phyloP scores from a whole-genome alignment of 192 early-diverging fungal genomes.

The Backusella morwellensis region DNA sequence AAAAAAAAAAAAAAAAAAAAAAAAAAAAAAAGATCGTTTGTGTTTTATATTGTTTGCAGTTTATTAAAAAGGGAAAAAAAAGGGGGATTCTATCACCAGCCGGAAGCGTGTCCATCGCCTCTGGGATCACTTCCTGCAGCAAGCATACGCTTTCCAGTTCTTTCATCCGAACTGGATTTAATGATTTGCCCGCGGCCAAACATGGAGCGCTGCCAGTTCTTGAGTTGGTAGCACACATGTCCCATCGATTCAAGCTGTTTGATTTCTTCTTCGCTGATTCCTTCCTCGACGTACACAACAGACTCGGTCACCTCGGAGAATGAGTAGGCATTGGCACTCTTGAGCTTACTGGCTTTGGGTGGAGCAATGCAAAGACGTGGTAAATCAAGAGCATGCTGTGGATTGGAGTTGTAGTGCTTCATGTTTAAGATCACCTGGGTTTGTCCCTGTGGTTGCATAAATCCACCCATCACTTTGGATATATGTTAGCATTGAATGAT shows the following conservation, averaged over 20 bases:
- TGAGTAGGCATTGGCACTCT: conserved; percentile 15
- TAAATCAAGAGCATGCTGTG: conserved; percentile 67
- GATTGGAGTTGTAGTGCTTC: conserved; percentile 50
- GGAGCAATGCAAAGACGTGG: conserved; percentile 66
- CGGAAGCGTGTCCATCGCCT: conserved; percentile 55
- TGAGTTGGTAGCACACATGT: conserved; percentile 50
- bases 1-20: conserved; percentile 12
- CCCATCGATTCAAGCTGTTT: conserved; percentile 52
- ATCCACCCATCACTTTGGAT: conserved; percentile 66
- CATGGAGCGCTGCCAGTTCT: conserved; percentile 44
- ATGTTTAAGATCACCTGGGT: conserved; percentile 74
- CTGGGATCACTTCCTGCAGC: conserved; percentile 57
- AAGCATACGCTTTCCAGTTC: conserved; percentile 42
- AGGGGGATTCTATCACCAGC: conserved; percentile 34
- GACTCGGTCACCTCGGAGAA: conserved; percentile 23
- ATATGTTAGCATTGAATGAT: neutral
- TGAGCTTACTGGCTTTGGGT: conserved; percentile 15
- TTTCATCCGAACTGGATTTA: conserved; percentile 33
- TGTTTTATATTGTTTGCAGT: neutral
- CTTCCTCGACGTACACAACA: conserved; percentile 63
- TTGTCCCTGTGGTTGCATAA: conserved; percentile 86
- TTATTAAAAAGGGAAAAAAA: neutral
- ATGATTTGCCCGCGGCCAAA: conserved; percentile 83
- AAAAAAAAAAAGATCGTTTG: neutral
- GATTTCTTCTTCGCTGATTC: conserved; percentile 42